These are phyloP conservation scores for Suhomyces canberraensis DNA, from an alignment of 805 yeast genomes.

Conservation along the genomic window DNA sequence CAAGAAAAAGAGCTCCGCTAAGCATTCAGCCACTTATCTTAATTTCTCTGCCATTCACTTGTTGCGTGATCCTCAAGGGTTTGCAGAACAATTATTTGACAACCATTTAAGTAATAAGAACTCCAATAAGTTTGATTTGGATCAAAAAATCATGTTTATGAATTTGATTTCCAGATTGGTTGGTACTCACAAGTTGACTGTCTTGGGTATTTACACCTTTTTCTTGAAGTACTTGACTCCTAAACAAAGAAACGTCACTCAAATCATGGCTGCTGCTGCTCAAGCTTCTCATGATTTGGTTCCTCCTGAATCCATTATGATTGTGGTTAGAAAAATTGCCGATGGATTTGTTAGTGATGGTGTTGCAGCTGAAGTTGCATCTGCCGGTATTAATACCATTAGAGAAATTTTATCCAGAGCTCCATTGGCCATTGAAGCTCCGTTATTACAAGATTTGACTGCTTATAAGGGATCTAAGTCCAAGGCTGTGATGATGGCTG, in stretches of 20 bases:
- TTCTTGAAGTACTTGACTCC: conserved; percentile 90
- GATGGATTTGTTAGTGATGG: conserved; percentile 98
- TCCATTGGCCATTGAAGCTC: conserved; percentile 88
- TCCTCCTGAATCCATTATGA: conserved; percentile 86
- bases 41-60: conserved; percentile 94
- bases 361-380: conserved; percentile 96
- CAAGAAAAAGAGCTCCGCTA: conserved; percentile 58
- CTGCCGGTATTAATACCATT: conserved; percentile 95
- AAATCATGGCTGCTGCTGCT: conserved; percentile 94
- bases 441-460: conserved; percentile 81
- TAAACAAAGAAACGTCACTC: conserved; percentile 90
- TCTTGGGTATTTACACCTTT: conserved; percentile 84
- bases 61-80: conserved; percentile 95
- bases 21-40: conserved; percentile 61
- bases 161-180: conserved; percentile 83
- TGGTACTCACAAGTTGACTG: conserved; percentile 91
- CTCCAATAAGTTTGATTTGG: conserved; percentile 70
- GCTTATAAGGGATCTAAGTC: conserved; percentile 92
- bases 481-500: conserved; percentile 92
- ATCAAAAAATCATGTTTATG: conserved; percentile 85
- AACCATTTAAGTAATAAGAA: conserved; percentile 69
- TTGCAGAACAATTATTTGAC: conserved; percentile 80
- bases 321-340: conserved; percentile 86
- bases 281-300: conserved; percentile 96
- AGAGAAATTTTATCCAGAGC: conserved; percentile 91